phyloP scores from a whole-genome alignment of 345 rosid species.

The Hibiscus syriacus region DNA sequence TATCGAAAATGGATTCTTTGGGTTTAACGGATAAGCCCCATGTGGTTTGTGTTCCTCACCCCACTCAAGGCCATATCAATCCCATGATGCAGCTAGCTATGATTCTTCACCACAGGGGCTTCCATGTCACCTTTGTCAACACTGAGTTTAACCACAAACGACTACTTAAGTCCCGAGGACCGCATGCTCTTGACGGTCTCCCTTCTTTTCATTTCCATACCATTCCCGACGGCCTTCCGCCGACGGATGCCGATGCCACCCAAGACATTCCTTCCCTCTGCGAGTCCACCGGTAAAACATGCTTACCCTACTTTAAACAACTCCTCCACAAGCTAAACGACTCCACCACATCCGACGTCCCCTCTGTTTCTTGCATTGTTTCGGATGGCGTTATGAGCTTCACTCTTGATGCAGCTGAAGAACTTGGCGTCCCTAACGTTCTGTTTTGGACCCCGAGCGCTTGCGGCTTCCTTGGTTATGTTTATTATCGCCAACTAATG shows the following conservation, averaged over 20 bases:
- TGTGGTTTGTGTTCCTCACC: slow-evolving; percentile 11
- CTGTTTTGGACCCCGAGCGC: slow-evolving; percentile 38
- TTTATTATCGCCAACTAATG: slow-evolving; percentile 15
- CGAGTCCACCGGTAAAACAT: slow-evolving; percentile 19
- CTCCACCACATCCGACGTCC: slow-evolving; percentile 1
- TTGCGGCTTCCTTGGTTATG: slow-evolving; percentile 22
- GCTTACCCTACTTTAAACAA: slow-evolving; percentile 27
- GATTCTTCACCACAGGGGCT: slow-evolving; percentile 36
- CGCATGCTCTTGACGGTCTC: background rate
- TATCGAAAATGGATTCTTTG: background rate
- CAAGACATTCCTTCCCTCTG: slow-evolving; percentile 36
- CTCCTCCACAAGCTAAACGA: slow-evolving; percentile 23
- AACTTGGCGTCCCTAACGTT: slow-evolving; percentile 28
- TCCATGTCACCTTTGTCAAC: slow-evolving; percentile 45
- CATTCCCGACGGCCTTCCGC: background rate
- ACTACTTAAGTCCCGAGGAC: background rate
- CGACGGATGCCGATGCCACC: slow-evolving; percentile 12
- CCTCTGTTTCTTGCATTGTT: slow-evolving; percentile 24
- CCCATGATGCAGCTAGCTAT: slow-evolving; percentile 42
- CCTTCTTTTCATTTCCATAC: background rate
- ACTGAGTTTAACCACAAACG: slow-evolving; percentile 1
- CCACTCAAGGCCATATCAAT: slow-evolving; percentile 44
- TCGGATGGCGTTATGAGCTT: slow-evolving; percentile 35
- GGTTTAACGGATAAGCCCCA: slow-evolving; percentile 16
- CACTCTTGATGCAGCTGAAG: slow-evolving; percentile 31